A percentile compares a stretch with the other conserved stretches of the same genome.
Evolutionary conservation across 1,284 basidiomycete genomes (phyloP).

Genomic region (Tetrapyrgos nigripes): DNA sequence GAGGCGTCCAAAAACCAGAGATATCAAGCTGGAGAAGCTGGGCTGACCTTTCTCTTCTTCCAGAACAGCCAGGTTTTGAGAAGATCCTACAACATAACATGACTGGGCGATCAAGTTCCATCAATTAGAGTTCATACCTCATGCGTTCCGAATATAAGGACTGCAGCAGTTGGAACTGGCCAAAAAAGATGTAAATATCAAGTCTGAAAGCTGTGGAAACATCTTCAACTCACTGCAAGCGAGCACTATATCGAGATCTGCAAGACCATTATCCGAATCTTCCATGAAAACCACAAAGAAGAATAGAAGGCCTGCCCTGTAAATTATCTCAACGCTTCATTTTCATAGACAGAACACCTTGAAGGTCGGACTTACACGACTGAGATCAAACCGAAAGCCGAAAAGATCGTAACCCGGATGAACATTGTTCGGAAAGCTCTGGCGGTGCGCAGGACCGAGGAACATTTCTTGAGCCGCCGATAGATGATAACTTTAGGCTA

Average conservation of each 20-base stretch:
- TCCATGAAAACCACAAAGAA: background rate
- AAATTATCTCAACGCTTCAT: background rate
- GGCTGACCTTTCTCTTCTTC: no score
- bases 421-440: slow-evolving; percentile 9
- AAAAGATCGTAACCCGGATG: slow-evolving; percentile 7
- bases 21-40: no score
- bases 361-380: background rate
- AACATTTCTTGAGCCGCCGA: background rate
- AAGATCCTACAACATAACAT: no score
- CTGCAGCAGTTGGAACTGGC: background rate
- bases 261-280: background rate
- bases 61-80: no score
- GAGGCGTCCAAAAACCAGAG: no score
- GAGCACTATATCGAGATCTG: background rate
- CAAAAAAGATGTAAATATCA: background rate
- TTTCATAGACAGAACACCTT: background rate
- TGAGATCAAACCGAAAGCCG: slow-evolving; percentile 3
- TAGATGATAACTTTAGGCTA: slow-evolving; percentile 3
- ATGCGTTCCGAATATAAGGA: background rate
- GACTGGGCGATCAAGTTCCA: no score
- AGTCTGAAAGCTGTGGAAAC: background rate
- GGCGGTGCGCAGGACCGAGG: background rate
- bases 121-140: background rate
- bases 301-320: background rate
- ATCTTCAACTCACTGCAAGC: background rate